These are phyloP conservation scores for Talaromyces stipitatus DNA, from an alignment of 495 filamentous ascomycete genomes.

Conservation along the genomic window DNA sequence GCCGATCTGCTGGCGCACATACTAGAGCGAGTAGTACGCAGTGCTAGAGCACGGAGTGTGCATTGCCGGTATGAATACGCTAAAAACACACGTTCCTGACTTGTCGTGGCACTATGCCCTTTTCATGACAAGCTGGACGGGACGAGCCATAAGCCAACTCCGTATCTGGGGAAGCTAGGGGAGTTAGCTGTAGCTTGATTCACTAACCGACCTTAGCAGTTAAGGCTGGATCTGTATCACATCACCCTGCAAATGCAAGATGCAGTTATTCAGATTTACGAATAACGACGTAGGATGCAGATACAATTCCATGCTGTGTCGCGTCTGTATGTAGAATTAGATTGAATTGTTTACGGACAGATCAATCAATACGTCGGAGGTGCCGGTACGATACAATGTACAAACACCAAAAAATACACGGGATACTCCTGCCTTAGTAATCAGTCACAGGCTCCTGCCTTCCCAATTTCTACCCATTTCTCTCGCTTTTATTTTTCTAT, in stretches of 20 bases:
- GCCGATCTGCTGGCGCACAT: too few relatives aligned
- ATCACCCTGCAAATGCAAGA: background rate
- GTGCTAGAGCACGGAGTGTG: too few relatives aligned
- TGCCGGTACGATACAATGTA: background rate
- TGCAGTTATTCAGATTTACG: too few relatives aligned
- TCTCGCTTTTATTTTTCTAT: background rate
- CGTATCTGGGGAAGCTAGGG: background rate
- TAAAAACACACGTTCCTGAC: background rate
- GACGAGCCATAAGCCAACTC: background rate
- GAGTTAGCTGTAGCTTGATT: background rate
- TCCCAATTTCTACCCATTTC: background rate
- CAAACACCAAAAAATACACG: background rate
- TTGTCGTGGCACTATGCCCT: background rate
- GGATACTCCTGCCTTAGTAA: background rate
- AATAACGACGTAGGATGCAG: too few relatives aligned
- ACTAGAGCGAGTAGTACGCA: too few relatives aligned
- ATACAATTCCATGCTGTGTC: background rate
- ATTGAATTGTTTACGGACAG: too few relatives aligned
- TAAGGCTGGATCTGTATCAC: background rate
- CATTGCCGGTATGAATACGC: too few relatives aligned
- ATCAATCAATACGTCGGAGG: background rate
- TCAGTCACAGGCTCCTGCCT: background rate
- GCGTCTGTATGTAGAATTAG: background rate
- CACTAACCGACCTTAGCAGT: background rate
- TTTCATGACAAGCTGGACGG: background rate